These are phyloP conservation scores for Neovahlkampfia damariscottae DNA, from an alignment of 78 protist genomes.

Conservation along the genomic window DNA sequence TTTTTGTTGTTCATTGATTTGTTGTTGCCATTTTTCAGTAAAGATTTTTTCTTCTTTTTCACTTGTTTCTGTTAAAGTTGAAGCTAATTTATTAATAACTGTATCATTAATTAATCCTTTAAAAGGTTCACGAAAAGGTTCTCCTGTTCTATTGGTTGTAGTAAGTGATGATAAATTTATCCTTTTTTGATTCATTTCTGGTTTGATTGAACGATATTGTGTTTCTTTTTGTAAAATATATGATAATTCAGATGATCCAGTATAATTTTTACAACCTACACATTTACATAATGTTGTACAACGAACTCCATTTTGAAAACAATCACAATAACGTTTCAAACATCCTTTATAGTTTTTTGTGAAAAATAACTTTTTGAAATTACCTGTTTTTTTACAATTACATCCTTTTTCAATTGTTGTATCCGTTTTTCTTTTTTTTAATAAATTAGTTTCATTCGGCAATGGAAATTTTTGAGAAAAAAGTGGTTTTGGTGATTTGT, in stretches of 20 bases:
- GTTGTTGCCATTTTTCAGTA: too few relatives aligned
- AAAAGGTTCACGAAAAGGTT: neutral
- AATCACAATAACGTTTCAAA: neutral
- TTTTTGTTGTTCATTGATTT: neutral
- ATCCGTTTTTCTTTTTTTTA: too few relatives aligned
- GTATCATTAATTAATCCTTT: neutral
- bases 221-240: neutral
- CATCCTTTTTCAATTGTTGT: too few relatives aligned
- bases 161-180: neutral
- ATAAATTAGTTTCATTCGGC: too few relatives aligned
- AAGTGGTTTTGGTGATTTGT: too few relatives aligned
- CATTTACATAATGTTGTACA: neutral
- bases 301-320: neutral
- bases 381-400: too few relatives aligned
- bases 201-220: neutral
- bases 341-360: neutral
- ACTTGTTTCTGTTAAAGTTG: neutral
- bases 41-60: too few relatives aligned
- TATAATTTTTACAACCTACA: neutral
- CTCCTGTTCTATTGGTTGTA: neutral
- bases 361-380: neutral
- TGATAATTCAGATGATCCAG: neutral
- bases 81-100: neutral
- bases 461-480: too few relatives aligned
- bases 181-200: neutral